Conservation (phyloP, 768 basidiomycete genomes). For the Suillus clintonianus region DNA sequence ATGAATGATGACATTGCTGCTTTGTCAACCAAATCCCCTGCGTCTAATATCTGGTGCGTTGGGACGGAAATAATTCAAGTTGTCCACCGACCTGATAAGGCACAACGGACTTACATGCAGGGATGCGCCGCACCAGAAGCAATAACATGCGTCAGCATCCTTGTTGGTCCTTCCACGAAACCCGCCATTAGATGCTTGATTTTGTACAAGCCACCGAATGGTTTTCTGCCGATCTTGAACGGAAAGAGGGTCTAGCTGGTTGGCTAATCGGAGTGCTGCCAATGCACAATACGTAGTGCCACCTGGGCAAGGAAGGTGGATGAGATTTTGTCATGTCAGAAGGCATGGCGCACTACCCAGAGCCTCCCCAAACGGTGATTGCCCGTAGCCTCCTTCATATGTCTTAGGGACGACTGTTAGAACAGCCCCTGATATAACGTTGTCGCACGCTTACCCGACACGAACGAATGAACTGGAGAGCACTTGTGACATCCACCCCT, state of each 20-base stretch:
- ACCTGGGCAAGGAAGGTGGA: slow-evolving; percentile 44
- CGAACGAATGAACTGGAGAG: slow-evolving; percentile 61
- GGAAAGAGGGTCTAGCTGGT: slow-evolving; percentile 23
- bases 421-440: not conserved
- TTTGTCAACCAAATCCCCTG: slow-evolving; percentile 55
- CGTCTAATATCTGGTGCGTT: slow-evolving; percentile 64
- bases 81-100: not conserved
- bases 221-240: slow-evolving; percentile 51
- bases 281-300: slow-evolving; percentile 94
- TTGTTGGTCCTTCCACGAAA: slow-evolving; percentile 91
- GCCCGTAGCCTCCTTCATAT: slow-evolving; percentile 92
- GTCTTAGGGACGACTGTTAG: slow-evolving; percentile 40
- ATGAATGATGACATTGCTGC: slow-evolving; percentile 63
- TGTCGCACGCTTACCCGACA: slow-evolving; percentile 63
- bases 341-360: slow-evolving; percentile 50
- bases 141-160: slow-evolving; percentile 90
- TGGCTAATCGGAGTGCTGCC: slow-evolving; percentile 66
- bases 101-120: slow-evolving; percentile 55
- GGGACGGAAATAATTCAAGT: not conserved
- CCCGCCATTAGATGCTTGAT: slow-evolving; percentile 68
- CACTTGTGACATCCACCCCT: slow-evolving; percentile 60
- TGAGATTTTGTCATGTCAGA: not conserved
- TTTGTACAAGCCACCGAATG: slow-evolving; percentile 75
- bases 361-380: slow-evolving; percentile 79
- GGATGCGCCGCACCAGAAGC: slow-evolving; percentile 91